Evolutionary conservation across 768 basidiomycete genomes (phyloP), one percentile per base, ranked within the genome.

Genomic region (Naganishia friedmannii): DNA sequence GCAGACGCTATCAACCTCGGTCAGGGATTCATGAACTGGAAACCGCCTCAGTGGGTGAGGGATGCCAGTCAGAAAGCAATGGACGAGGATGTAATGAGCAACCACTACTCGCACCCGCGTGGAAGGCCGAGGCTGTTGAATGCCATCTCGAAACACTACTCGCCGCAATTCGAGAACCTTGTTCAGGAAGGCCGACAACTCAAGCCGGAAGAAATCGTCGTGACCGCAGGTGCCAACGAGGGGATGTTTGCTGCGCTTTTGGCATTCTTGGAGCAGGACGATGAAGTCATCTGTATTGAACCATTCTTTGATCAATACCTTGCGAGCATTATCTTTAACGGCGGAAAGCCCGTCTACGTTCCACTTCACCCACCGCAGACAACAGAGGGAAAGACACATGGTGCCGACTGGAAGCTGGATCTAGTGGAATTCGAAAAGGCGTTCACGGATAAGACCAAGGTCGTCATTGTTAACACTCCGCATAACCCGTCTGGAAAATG

Each of bases 401-500:
- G 87, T 66, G 81, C 83, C 48, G 92, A 97, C 68, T 99, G 96
- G 96, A 90, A 84, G 39, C 86, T 98, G 65, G 88, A 98, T 81
- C 85, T 93, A 66, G 88, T 91, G 66, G 93, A 98, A 82, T 84
- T 99, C 58, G 86, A 89, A 91, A 88, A 76, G 31, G 88, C 96
- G 13, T 86, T 97, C 77, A 93, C 93, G 5, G 86, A 91, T 13
- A 88, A 89, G 63, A 89, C 93, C 8, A 99, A 98, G 81, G 91
- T 93, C 82, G 92, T 98, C 73, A 90, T 96, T 73, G 84, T 96
- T 74, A 97, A 96, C 81, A 97, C 95, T 1, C 93, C 94, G 7
- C 94, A 97, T 82, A 98, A 98, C 81, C 96, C 96, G 28, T 86
- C 97, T n/a, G 96, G 96, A 57, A 99, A 99, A 82, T 92, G 97